Base-by-base conservation (phyloP, 371 early-diverging fungal genomes). In the Coemansia sp. region DNA sequence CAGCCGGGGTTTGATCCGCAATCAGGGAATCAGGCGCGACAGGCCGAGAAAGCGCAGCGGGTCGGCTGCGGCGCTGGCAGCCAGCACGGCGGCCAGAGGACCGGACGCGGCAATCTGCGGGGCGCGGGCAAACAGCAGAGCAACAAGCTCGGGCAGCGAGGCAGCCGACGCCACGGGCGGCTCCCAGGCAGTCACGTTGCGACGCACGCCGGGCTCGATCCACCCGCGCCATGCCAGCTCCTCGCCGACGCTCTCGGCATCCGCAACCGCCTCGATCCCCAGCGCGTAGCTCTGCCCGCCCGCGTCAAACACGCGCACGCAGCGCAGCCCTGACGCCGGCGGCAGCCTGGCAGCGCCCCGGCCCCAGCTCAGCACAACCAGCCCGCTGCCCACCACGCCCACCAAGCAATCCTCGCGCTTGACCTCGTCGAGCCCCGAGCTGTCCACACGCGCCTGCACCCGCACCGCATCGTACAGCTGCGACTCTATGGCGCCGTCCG, bases 341-440 rank as follows among this genome's bases (percentile, higher is more conserved):
- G 14, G 1, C 6, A 12, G 3, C 3, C 6, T 30, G 8, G n/a
- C 6, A 7, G 42, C 35, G 26, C 30, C 4, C 2, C 38, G 4
- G 10, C 63, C 67, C 67, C 67, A 69, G 31, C 36, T 36, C 4
- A 67, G 26, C 34, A 69, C 57, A n/a, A 68, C 35, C 26, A 69
- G 61, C 5, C 61, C 43, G 20, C 38, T 14, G 20, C 61, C 61
- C 20, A 60, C 34, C 11, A 60, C 33, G 9, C n/a, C 52, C 5
- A 51, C 45, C 30, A 31, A 5, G 8, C 12, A 36, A 10, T 53
- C 16, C 16, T 35, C 14, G 36, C 38, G 12, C 16, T 36, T 26
- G 35, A 3, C 16, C 7, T 5, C 26, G 31, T 34, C 51, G 31
- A 39, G 26, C 0, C 53, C 31, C 36, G 55, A 43, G 33, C 33